phyloP scores from a whole-genome alignment of 495 filamentous ascomycete genomes.

The Penicillium taxi region DNA sequence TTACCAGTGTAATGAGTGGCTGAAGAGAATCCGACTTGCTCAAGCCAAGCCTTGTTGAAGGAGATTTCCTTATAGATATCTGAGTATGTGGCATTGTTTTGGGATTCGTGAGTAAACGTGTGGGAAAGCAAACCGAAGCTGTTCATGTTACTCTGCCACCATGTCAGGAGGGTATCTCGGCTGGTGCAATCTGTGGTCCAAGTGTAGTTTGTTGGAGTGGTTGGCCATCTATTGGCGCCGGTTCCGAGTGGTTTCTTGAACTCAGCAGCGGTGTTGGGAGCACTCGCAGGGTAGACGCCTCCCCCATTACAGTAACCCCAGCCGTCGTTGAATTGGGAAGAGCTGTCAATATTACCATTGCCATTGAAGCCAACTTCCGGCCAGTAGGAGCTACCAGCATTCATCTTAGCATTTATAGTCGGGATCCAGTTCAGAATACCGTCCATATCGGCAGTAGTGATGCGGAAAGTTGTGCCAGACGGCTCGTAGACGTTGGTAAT shows the following conservation, averaged over 20 bases:
- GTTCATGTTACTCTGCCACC: slow-evolving; percentile 47
- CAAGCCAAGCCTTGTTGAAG: slow-evolving; percentile 54
- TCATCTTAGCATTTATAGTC: slow-evolving; percentile 44
- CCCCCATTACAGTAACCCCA: slow-evolving; percentile 24
- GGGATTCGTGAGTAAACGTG: slow-evolving; percentile 54
- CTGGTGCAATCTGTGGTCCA: slow-evolving; percentile 43
- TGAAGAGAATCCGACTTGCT: slow-evolving; percentile 39
- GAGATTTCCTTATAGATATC: slow-evolving; percentile 50
- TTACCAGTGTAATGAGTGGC: slow-evolving; percentile 37
- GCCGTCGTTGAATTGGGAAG: slow-evolving; percentile 30
- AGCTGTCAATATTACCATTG: slow-evolving; percentile 50
- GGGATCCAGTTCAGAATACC: slow-evolving; percentile 43
- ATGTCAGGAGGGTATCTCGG: slow-evolving; percentile 42
- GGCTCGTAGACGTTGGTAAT: slow-evolving; percentile 47
- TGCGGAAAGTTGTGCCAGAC: slow-evolving; percentile 39
- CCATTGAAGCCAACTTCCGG: slow-evolving; percentile 55
- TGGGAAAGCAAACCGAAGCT: slow-evolving; percentile 51
- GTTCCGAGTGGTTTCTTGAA: slow-evolving; percentile 51
- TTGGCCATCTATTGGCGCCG: slow-evolving; percentile 48
- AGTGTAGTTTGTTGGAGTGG: slow-evolving; percentile 33
- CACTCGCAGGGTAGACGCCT: slow-evolving; percentile 30
- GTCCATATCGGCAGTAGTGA: slow-evolving; percentile 42
- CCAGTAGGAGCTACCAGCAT: slow-evolving; percentile 46
- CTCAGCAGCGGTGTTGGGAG: slow-evolving; percentile 44
- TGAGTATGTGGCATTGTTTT: slow-evolving; percentile 53